These are phyloP conservation scores for Astraeus odoratus DNA, from an alignment of 768 basidiomycete species.

Conservation along the genomic window DNA sequence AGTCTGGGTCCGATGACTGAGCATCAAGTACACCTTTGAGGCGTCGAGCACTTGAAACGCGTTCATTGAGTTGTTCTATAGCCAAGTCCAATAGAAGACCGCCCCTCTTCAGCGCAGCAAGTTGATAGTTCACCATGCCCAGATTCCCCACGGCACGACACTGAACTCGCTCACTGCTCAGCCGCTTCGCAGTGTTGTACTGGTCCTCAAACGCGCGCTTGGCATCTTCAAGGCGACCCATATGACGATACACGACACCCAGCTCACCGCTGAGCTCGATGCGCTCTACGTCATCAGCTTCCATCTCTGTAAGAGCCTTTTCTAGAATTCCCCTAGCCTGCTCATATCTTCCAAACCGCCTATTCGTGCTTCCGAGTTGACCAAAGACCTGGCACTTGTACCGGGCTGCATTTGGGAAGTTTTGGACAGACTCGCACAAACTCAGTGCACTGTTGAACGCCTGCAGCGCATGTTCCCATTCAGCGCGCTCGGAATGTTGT, in stretches of 20 bases:
- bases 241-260: neutral
- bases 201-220: neutral
- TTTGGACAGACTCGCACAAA: neutral
- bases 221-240: neutral
- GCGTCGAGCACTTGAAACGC: neutral
- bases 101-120: neutral
- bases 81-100: neutral
- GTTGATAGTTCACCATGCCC: neutral
- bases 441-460: neutral
- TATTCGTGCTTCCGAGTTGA: neutral
- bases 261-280: neutral
- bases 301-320: neutral
- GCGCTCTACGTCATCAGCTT: neutral
- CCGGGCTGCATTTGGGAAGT: neutral
- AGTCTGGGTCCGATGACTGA: neutral
- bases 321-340: neutral
- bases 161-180: neutral
- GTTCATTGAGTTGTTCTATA: neutral
- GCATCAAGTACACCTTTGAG: neutral
- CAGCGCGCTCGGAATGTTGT: neutral
- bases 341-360: neutral
- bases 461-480: neutral
- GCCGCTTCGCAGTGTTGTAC: neutral
- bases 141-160: neutral
- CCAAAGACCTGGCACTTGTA: neutral